Evolutionary conservation across 495 filamentous ascomycete genomes (phyloP).

Genomic region (Aspergillus carlsbadensis): DNA sequence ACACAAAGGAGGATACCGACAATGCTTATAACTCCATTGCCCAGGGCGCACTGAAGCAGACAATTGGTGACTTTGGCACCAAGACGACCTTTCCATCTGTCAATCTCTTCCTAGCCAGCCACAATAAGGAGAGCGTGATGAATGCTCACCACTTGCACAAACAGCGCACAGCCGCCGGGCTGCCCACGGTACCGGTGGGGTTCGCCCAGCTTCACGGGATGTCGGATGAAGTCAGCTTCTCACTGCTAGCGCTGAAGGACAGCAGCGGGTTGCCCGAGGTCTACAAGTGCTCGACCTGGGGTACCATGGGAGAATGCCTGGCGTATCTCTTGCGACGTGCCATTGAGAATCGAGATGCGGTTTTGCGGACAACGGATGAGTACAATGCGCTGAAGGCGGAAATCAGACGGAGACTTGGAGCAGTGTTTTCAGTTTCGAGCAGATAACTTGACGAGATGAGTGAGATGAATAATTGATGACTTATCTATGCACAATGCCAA

Average conservation of each 20-base stretch:
- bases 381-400: conserved; percentile 68
- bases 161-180: conserved; percentile 24
- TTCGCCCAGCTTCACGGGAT: conserved; percentile 80
- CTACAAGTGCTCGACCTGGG: conserved; percentile 90
- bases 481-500: too few relatives aligned
- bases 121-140: conserved; percentile 38
- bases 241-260: conserved; percentile 56
- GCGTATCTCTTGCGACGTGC: conserved; percentile 83
- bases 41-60: conserved; percentile 38
- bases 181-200: conserved; percentile 37
- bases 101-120: conserved; percentile 44
- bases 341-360: conserved; percentile 88
- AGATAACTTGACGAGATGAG: too few relatives aligned
- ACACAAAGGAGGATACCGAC: conserved; percentile 76
- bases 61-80: conserved; percentile 41
- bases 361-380: conserved; percentile 66
- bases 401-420: conserved; percentile 53
- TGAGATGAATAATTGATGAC: too few relatives aligned
- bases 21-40: conserved; percentile 55
- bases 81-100: conserved; percentile 28
- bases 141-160: conserved; percentile 34
- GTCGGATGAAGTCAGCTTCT: conserved; percentile 86
- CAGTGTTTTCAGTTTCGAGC: conserved; percentile 8
- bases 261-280: conserved; percentile 50
- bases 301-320: conserved; percentile 78